phyloP scores from a whole-genome alignment of 176 grass and related monocot genomes.

The Cenchrus purpureus region DNA sequence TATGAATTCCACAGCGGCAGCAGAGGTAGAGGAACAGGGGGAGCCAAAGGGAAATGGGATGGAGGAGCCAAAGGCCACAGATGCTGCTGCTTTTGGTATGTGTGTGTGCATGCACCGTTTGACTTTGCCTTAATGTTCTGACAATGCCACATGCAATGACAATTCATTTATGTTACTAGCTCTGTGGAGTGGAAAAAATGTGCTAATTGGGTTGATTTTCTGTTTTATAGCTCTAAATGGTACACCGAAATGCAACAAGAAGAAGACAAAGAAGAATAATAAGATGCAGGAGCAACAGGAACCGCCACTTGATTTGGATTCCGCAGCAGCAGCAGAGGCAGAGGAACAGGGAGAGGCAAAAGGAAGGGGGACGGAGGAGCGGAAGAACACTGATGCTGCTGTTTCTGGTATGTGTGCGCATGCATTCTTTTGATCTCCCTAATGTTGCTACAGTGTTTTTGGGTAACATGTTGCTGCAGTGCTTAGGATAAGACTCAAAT shows the following conservation, averaged over 20 bases:
- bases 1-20: background rate
- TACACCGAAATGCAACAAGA: background rate
- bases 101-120: background rate
- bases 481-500: background rate
- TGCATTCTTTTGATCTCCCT: background rate
- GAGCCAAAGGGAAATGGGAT: background rate
- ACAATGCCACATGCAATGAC: background rate
- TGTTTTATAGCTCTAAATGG: background rate
- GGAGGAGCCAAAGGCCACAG: background rate
- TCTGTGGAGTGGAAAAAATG: background rate
- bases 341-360: background rate
- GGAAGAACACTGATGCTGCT: background rate
- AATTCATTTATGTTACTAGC: background rate
- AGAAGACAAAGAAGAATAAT: constrained; percentile 13
- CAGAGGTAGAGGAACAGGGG: background rate
- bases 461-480: background rate
- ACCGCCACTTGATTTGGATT: background rate
- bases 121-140: background rate
- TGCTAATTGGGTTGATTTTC: background rate
- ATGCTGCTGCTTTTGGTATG: constrained; percentile 7
- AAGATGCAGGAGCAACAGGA: constrained; percentile 15
- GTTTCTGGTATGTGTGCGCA: background rate
- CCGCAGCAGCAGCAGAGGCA: background rate
- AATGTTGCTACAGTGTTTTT: background rate
- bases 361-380: background rate